Base-by-base conservation (phyloP, 179 eudicot genomes). In the Spinacia oleracea region DNA sequence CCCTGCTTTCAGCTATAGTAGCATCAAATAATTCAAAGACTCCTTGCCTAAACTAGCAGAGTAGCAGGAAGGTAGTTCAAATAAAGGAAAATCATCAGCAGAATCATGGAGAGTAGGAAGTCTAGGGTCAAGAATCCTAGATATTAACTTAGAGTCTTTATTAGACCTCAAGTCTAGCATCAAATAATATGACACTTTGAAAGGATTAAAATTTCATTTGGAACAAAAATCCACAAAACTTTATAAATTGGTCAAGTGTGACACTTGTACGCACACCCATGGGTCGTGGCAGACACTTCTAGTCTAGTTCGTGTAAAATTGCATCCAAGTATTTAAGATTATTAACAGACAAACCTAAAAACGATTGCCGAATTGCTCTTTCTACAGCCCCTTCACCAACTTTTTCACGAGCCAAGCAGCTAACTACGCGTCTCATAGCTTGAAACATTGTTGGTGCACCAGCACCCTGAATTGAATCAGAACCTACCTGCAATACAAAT, bases 401-500 rank as follows among this genome's bases (percentile, higher is more conserved):
- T 83, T 82, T 81, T 9, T 87, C 86, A 76, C 78, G 82, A 84
- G 88, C 85, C 80, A 95, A 82, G 89, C 91, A 89, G 81, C 88
- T 85, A 86, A 80, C 85, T 76, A 95, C 89, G 58, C 98, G 89
- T 81, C 88, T 90, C 93, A 95, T 93, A 72, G 96, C 93, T 85
- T 93, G 94, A 84, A 95, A 95, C 85, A 95, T 89, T 83, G 98
- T 95, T 78, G 98, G 98, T 66, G 98, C 98, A 87, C 98, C 98
- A 68, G 98, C 98, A 83, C 98, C 98, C 77, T 95, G 98, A 82
- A 84, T 85, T 82, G 98, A 95, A 80, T 87, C 82, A 79, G 98
- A 95, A 58, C 98, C 98, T 51, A 95, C 98, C 98, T 95, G 85
- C 60, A 86, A 27, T 31, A 71, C 1, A 72, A 29, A 38, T 15